Evolutionary conservation across 208 protist species (phyloP).

Genomic region (Porcisia hertigi): DNA sequence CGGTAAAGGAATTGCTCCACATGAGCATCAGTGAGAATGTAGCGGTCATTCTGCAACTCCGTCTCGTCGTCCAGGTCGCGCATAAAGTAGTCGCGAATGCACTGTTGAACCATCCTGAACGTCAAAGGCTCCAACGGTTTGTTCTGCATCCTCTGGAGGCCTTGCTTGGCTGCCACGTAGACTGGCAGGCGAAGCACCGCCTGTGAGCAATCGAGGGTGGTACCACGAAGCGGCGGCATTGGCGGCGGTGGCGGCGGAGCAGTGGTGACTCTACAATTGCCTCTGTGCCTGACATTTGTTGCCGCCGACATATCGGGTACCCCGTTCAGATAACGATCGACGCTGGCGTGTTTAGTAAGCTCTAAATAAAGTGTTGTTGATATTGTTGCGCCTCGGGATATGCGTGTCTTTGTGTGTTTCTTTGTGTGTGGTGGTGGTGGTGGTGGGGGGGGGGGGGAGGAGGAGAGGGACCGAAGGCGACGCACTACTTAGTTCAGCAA

Average conservation of each 20-base stretch:
- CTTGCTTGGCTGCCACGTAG: constrained; percentile 22
- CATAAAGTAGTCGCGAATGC: constrained; percentile 35
- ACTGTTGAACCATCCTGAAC: constrained; percentile 36
- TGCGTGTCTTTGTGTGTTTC: not conserved
- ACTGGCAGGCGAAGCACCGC: constrained; percentile 18
- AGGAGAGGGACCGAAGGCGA: too few species aligned
- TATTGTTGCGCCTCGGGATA: not conserved
- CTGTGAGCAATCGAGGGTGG: constrained; percentile 29
- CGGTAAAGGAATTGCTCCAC: constrained; percentile 29
- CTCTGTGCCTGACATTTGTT: not conserved
- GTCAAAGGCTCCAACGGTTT: constrained; percentile 16
- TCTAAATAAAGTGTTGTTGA: too few species aligned
- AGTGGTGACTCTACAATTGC: not conserved
- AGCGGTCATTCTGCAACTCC: constrained; percentile 14
- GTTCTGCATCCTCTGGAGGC: constrained; percentile 3
- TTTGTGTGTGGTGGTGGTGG: too few species aligned
- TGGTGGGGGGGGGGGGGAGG: too few species aligned
- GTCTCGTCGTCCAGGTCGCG: constrained; percentile 31
- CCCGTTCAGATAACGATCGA: not conserved
- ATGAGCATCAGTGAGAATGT: constrained; percentile 25
- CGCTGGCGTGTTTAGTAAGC: too few species aligned
- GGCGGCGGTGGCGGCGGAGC: not conserved
- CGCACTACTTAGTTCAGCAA: too few species aligned
- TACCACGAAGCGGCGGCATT: constrained; percentile 1
- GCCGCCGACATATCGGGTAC: not conserved